Conservation (phyloP, 169 alveolate species). For the Amoebophrya sp. region DNA sequence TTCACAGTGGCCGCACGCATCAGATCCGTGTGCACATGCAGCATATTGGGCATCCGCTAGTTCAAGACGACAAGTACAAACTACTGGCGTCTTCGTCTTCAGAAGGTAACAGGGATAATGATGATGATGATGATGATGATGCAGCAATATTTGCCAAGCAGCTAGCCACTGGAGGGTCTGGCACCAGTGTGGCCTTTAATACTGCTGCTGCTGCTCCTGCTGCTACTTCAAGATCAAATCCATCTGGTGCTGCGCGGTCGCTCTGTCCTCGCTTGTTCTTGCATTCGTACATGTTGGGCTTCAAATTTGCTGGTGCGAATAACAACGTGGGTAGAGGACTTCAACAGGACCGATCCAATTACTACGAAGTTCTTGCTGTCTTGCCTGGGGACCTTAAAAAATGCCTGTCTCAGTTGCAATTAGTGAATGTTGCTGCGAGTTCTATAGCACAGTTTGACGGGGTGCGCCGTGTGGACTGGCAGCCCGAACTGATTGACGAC, state of each 20-base stretch:
- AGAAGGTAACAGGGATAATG: neutral
- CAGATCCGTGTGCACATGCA: conserved; percentile 54
- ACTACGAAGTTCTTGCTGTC: neutral
- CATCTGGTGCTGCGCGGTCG: neutral
- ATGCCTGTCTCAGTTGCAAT: neutral
- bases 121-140: neutral
- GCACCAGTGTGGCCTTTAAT: neutral
- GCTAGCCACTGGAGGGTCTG: neutral
- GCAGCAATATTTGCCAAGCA: neutral
- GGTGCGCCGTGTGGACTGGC: neutral
- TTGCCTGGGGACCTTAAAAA: neutral
- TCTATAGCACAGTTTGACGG: neutral
- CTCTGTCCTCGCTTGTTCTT: neutral
- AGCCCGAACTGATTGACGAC: neutral
- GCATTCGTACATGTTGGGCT: neutral
- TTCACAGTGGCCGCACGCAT: conserved; percentile 53
- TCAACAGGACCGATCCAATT: neutral
- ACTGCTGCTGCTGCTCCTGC: neutral
- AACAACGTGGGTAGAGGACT: neutral
- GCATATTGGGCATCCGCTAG: conserved; percentile 54
- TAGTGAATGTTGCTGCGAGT: neutral
- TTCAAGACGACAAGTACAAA: conserved; percentile 46
- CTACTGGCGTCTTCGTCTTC: neutral
- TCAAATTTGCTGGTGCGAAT: neutral
- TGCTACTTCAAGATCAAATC: neutral